These are phyloP conservation scores for Blastobotrys parvus DNA, from an alignment of 805 yeast species.

Conservation along the genomic window DNA sequence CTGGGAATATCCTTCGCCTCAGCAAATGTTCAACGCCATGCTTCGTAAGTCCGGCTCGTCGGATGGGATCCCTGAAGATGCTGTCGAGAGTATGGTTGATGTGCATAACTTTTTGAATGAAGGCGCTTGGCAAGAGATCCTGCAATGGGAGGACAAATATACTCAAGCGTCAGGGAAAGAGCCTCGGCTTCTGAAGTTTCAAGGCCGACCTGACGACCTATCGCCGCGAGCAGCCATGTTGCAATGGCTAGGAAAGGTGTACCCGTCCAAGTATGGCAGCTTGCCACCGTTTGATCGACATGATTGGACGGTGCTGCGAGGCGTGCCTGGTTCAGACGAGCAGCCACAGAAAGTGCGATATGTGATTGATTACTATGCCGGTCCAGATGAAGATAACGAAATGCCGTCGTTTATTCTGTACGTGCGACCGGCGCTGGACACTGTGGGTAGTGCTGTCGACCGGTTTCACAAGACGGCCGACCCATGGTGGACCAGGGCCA, in stretches of 20 bases:
- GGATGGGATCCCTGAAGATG: conserved; percentile 85
- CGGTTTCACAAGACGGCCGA: conserved; percentile 59
- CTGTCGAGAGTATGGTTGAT: conserved; percentile 93
- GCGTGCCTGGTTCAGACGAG: conserved; percentile 31
- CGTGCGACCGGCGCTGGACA: conserved; percentile 91
- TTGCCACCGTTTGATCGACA: conserved; percentile 96
- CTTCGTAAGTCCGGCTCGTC: conserved; percentile 75
- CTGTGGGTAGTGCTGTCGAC: conserved; percentile 52
- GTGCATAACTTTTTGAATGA: conserved; percentile 95
- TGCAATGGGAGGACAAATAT: conserved; percentile 82
- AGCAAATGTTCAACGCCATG: conserved; percentile 99
- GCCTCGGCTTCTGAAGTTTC: conserved; percentile 78
- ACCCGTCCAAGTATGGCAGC: conserved; percentile 63
- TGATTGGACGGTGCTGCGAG: conserved; percentile 92
- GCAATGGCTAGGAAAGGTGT: conserved; percentile 53
- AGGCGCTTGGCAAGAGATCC: conserved; percentile 94
- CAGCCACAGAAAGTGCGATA: conserved; percentile 79
- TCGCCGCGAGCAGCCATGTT: conserved; percentile 78
- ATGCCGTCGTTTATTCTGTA: conserved; percentile 88
- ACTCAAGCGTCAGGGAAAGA: conserved; percentile 43
- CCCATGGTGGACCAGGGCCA: conserved; percentile 61
- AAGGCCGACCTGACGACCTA: conserved; percentile 83
- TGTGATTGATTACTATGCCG: conserved; percentile 93
- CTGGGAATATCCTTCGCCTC: conserved; percentile 99
- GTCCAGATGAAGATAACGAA: conserved; percentile 83